phyloP scores from a whole-genome alignment of 2,329 filamentous ascomycete species.

The Ophiosphaerella herpotricha region DNA sequence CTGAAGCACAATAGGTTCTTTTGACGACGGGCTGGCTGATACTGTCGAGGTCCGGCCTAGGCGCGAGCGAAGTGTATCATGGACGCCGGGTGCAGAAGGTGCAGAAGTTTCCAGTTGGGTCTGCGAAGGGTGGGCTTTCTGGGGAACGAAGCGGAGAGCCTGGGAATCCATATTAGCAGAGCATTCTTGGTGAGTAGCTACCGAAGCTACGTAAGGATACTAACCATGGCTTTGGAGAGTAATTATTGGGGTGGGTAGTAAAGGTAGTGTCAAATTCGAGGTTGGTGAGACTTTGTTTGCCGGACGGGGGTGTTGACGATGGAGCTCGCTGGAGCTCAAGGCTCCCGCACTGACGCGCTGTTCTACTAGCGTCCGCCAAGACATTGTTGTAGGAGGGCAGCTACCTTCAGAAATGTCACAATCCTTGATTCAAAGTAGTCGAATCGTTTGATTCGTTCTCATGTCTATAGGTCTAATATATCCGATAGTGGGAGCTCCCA shows the following conservation, averaged over 20 bases:
- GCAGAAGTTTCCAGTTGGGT: slow-evolving; percentile 65
- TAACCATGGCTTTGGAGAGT: no score
- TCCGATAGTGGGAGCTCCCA: slow-evolving; percentile 41
- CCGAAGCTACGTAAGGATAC: no score
- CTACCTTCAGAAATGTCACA: no score
- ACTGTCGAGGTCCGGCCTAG: slow-evolving; percentile 61
- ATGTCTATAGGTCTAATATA: slow-evolving; percentile 11
- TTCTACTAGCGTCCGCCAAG: slow-evolving; percentile 37
- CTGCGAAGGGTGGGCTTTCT: slow-evolving; percentile 62
- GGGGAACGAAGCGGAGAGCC: slow-evolving; percentile 89
- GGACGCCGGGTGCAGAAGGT: slow-evolving; percentile 88
- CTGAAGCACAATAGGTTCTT: slow-evolving; percentile 52
- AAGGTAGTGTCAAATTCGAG: no score
- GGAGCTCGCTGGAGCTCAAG: slow-evolving; percentile 30
- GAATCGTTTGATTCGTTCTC: not conserved
- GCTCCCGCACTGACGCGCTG: slow-evolving; percentile 39
- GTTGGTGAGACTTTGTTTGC: no score
- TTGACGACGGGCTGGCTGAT: slow-evolving; percentile 27
- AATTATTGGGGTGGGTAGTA: no score
- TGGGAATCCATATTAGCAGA: slow-evolving; percentile 44
- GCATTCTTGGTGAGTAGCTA: no score
- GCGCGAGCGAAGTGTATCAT: slow-evolving; percentile 89
- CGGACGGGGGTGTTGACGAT: not conserved
- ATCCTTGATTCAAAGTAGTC: no score
- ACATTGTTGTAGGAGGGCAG: no score